These are phyloP conservation scores for Neoboletus brunneissimus DNA, from an alignment of 768 basidiomycete species.

Conservation along the genomic window DNA sequence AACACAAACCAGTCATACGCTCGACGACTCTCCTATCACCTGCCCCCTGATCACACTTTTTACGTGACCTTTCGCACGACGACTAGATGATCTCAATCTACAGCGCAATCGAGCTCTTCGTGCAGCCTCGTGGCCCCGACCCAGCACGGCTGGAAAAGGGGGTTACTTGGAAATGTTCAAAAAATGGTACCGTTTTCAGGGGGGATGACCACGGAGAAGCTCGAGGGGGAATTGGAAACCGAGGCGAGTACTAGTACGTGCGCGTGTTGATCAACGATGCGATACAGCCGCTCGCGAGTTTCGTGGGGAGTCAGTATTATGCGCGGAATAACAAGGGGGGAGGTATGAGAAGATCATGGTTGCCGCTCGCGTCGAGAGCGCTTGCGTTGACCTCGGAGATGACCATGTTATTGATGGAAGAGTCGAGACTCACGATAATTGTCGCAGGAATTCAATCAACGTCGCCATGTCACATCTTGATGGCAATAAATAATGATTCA, in stretches of 20 bases:
- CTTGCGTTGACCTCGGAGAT: background rate
- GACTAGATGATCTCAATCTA: slow-evolving; percentile 78
- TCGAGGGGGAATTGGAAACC: background rate
- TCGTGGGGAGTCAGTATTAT: slow-evolving; percentile 68
- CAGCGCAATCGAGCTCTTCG: slow-evolving; percentile 49
- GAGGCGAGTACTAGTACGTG: slow-evolving; percentile 51
- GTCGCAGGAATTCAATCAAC: too few relatives aligned
- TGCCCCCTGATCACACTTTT: slow-evolving; percentile 63
- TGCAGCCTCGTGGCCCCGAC: slow-evolving; percentile 34
- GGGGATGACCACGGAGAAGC: slow-evolving; percentile 66
- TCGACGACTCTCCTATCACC: slow-evolving; percentile 49
- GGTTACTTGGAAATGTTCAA: slow-evolving; percentile 51
- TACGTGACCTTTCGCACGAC: slow-evolving; percentile 88
- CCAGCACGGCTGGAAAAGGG: slow-evolving; percentile 6
- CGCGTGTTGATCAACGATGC: slow-evolving; percentile 74
- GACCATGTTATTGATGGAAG: too few relatives aligned
- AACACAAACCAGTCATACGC: slow-evolving; percentile 75
- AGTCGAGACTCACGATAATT: too few relatives aligned
- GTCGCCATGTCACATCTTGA: too few relatives aligned
- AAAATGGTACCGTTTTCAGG: slow-evolving; percentile 71
- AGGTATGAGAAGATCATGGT: background rate
- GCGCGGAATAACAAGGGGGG: slow-evolving; percentile 52
- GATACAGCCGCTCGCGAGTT: slow-evolving; percentile 53
- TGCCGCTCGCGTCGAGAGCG: background rate
- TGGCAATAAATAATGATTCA: too few relatives aligned